Evolutionary conservation across 768 basidiomycete species (phyloP).

Genomic region (Holtermanniella nyarrowii): DNA sequence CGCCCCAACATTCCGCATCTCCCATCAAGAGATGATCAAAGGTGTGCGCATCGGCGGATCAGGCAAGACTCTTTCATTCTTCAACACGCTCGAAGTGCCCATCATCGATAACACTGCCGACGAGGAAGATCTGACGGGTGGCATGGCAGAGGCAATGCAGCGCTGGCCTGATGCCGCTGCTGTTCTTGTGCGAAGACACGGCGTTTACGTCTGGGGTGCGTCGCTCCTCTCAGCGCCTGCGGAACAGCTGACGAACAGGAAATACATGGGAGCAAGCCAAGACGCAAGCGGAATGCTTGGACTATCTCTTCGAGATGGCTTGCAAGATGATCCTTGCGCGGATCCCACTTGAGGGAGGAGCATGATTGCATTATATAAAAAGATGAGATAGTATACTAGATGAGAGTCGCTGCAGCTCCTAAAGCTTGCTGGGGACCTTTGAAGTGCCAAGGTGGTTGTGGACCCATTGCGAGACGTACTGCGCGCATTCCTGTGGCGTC

Average conservation of each 20-base stretch:
- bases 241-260: slow-evolving; percentile 17
- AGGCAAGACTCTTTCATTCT: slow-evolving; percentile 66
- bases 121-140: slow-evolving; percentile 78
- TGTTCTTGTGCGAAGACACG: slow-evolving; percentile 66
- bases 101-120: slow-evolving; percentile 87
- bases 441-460: slow-evolving; percentile 3
- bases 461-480: slow-evolving; percentile 22
- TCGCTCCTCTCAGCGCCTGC: neutral
- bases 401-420: neutral
- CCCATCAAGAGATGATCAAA: slow-evolving; percentile 94
- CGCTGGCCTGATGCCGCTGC: slow-evolving; percentile 68
- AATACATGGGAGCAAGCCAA: slow-evolving; percentile 78
- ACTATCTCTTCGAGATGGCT: slow-evolving; percentile 74
- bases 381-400: neutral
- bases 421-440: neutral
- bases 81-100: slow-evolving; percentile 73
- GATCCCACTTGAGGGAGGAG: neutral
- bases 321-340: neutral
- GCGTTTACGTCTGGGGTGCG: slow-evolving; percentile 77
- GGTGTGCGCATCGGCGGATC: slow-evolving; percentile 67
- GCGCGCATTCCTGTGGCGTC: slow-evolving; percentile 18
- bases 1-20: slow-evolving; percentile 58
- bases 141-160: slow-evolving; percentile 76
- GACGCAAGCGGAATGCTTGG: slow-evolving; percentile 80
- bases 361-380: neutral